These are phyloP conservation scores for Mariannaea elegans DNA, from an alignment of 2,329 filamentous ascomycete genomes.

Conservation along the genomic window DNA sequence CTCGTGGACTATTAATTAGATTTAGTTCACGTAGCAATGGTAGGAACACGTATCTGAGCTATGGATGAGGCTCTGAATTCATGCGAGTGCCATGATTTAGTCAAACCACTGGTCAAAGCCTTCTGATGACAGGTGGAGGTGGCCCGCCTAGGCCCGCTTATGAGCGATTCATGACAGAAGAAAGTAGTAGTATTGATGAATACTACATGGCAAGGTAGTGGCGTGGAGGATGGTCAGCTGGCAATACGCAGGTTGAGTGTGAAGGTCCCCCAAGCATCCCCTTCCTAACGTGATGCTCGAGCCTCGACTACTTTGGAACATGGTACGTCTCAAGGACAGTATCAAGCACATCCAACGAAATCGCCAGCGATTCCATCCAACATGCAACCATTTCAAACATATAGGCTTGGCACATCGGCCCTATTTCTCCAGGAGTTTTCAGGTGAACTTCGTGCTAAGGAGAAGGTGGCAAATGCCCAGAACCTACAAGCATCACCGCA, in stretches of 20 bases:
- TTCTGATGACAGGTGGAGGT: conserved; percentile 17
- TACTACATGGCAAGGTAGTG: background rate
- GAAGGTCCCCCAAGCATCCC: no score
- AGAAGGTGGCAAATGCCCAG: background rate
- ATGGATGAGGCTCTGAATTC: conserved; percentile 11
- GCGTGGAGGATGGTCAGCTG: no score
- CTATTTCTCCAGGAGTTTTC: conserved; percentile 10
- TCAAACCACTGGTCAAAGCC: conserved; percentile 21
- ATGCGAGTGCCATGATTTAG: conserved; percentile 11
- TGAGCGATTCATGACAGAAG: conserved; percentile 2
- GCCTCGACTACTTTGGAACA: background rate
- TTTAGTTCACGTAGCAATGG: no score
- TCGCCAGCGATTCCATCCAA: no score
- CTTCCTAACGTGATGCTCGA: no score
- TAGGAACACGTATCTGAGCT: no score
- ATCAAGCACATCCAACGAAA: background rate
- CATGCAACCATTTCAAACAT: background rate
- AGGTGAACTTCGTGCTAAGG: conserved; percentile 6
- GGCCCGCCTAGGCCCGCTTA: conserved; percentile 13
- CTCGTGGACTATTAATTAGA: no score
- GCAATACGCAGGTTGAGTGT: no score
- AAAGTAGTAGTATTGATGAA: conserved; percentile 10
- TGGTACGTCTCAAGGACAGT: background rate
- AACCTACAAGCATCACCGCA: background rate
- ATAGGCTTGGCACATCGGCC: background rate